A percentile compares a stretch with the other conserved stretches of the same genome.
These are phyloP conservation scores for Xylaria sp. DNA, from an alignment of 2,329 filamentous ascomycete species.

Conservation along the genomic window DNA sequence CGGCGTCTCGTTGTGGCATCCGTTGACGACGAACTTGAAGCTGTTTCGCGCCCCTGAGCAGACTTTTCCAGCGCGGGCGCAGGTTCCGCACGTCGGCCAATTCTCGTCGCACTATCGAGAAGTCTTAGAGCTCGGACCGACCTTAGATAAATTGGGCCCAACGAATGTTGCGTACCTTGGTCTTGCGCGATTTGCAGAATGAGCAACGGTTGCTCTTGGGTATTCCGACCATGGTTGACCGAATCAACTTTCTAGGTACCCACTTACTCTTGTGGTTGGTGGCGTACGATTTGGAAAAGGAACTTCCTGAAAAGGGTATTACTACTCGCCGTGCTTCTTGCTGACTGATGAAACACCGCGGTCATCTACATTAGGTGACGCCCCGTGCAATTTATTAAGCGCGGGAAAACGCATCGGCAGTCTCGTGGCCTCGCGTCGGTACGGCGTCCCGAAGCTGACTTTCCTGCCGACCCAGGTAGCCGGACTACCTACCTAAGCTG, in stretches of 20 bases:
- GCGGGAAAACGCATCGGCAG: neutral
- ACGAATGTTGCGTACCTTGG: slow-evolving; percentile 26
- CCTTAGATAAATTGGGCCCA: no score
- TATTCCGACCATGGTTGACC: slow-evolving; percentile 34
- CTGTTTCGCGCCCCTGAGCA: slow-evolving; percentile 33
- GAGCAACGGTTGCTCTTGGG: slow-evolving; percentile 38
- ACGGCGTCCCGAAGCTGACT: slow-evolving; percentile 12
- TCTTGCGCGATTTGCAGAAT: slow-evolving; percentile 36
- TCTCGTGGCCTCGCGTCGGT: neutral
- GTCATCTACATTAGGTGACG: neutral
- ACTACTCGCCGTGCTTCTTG: neutral
- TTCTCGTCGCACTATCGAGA: slow-evolving; percentile 34
- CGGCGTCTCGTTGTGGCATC: slow-evolving; percentile 30
- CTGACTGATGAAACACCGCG: neutral
- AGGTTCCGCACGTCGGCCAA: slow-evolving; percentile 36
- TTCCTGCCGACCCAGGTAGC: neutral
- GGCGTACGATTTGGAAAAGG: neutral
- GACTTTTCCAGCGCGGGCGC: slow-evolving; percentile 30
- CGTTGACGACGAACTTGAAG: slow-evolving; percentile 36
- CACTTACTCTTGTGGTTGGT: neutral
- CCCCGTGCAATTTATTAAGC: neutral
- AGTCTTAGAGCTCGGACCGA: slow-evolving; percentile 7
- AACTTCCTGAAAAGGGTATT: neutral
- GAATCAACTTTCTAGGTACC: no score
- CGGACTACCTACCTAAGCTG: neutral